Base-by-base conservation (phyloP, 768 basidiomycete species). In the Leccinum ochraceum region DNA sequence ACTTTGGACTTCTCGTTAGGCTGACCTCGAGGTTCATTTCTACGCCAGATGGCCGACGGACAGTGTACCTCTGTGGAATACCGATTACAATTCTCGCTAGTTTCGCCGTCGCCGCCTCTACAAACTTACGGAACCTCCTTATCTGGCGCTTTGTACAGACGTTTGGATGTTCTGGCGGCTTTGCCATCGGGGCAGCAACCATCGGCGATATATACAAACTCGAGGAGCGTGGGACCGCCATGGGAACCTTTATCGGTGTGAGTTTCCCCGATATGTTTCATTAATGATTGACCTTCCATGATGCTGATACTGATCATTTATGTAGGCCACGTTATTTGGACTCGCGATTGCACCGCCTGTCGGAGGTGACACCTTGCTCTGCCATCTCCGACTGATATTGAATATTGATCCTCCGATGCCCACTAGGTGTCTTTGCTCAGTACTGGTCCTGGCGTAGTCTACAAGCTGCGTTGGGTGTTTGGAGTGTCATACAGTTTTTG, bases 391-490 rank as follows among this genome's bases (percentile, higher is more conserved):
- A 51, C 34, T 13, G n/a, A 50, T 13, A 4, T n/a, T 56, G 22
- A 48, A 50, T 13, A 4, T n/a, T 56, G 22, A 48, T 48, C 46
- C 6, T 20, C 22, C 46, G 11, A 20, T 24, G 16, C 11, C 46
- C 4, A 48, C 13, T 9, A 83, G 84, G 84, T 14, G 55, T 79
- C 28, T 75, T 79, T 0, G 79, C 87, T 0, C 76, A 86, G 56
- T 88, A 87, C 62, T 79, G 78, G 36, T 89, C 88, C 0, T 91
- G 89, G 88, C 80, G 89, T 0, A 62, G 78, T 4, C 81, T 87
- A 70, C 87, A 90, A 66, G 67, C 72, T 8, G 65, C 66, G 0
- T 60, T 90, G 1, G 81, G 80, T 3, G 39, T 77, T 0, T 69
- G 75, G 42, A 81, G 80, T 2, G 39, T 81, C 0, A 14, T 79